phyloP scores from a whole-genome alignment of 1,284 basidiomycete genomes.

The Gymnopus androsaceus region DNA sequence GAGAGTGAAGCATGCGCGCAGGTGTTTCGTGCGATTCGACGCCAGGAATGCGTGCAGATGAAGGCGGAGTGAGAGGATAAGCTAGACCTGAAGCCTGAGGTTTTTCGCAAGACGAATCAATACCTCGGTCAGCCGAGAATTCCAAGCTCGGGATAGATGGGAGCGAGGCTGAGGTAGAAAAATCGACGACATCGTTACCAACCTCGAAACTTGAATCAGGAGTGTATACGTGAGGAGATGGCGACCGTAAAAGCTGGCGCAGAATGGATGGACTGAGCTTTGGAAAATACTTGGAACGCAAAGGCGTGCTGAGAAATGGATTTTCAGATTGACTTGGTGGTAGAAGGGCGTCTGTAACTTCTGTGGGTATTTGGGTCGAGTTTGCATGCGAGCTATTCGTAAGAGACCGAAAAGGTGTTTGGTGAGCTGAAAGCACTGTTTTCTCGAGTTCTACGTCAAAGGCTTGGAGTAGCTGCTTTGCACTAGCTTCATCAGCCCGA shows the following conservation, averaged over 20 bases:
- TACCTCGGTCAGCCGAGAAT: not conserved
- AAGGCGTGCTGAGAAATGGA: slow-evolving; percentile 31
- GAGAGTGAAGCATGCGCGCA: not conserved
- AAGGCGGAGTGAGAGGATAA: slow-evolving; percentile 18
- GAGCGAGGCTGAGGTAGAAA: slow-evolving; percentile 6
- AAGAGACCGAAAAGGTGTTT: not conserved
- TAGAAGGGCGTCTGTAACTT: not conserved
- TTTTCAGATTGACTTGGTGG: slow-evolving; percentile 16
- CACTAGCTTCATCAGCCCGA: not conserved
- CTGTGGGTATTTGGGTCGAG: not conserved
- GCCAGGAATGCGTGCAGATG: slow-evolving; percentile 1
- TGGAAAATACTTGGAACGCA: slow-evolving; percentile 31
- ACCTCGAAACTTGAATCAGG: not conserved
- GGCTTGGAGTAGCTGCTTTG: not conserved
- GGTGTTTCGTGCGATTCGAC: not conserved
- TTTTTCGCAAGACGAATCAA: not conserved
- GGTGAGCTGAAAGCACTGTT: not conserved
- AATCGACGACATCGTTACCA: not conserved
- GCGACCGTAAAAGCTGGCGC: slow-evolving; percentile 27
- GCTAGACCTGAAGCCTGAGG: not conserved
- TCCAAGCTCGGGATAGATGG: not conserved
- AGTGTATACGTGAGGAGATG: slow-evolving; percentile 17
- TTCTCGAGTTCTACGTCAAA: not conserved
- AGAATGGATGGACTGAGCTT: slow-evolving; percentile 30
- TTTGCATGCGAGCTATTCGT: not conserved